A percentile compares a stretch with the other conserved stretches of the same genome.
Conservation (phyloP, 176 grass and related monocot genomes). For the Microstegium vimineum region DNA sequence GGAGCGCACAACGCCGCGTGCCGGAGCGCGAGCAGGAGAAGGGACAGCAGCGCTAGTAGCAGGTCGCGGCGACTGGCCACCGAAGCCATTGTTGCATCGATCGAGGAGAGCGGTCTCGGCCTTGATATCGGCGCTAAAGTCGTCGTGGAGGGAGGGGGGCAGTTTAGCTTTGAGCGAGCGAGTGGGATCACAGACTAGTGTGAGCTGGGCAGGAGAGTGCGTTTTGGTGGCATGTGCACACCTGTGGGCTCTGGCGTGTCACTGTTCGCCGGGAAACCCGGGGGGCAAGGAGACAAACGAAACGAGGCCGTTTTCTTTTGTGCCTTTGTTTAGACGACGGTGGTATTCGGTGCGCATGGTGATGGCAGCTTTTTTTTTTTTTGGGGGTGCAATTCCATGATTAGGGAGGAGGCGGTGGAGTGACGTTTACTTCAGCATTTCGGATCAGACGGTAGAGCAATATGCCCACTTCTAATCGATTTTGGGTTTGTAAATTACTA, state of each 20-base stretch:
- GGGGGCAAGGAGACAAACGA: conserved; percentile 21
- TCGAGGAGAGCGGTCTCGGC: not conserved
- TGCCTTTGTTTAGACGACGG: not conserved
- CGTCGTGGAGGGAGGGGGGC: conserved; percentile 3
- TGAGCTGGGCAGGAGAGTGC: not conserved
- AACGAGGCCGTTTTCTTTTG: not conserved
- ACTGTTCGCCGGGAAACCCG: conserved; percentile 28
- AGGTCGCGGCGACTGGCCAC: not conserved
- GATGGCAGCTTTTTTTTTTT: conserved; percentile 27
- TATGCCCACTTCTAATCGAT: too few species aligned
- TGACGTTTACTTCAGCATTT: conserved; percentile 13
- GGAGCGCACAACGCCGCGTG: not conserved
- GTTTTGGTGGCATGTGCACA: not conserved
- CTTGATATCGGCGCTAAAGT: conserved; percentile 27
- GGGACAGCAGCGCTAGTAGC: not conserved
- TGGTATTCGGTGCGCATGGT: not conserved
- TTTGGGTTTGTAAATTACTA: too few species aligned
- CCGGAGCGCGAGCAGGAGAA: conserved; percentile 10
- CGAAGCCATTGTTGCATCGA: conserved; percentile 26
- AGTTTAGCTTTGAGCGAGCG: not conserved
- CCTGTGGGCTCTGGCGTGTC: not conserved
- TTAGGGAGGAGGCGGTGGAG: conserved; percentile 24
- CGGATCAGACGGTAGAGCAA: too few species aligned
- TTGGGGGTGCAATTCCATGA: conserved; percentile 22
- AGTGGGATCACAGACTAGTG: conserved; percentile 14